Percentiles rank a stretch among this genome's conserved stretches.
These are phyloP conservation scores for Candida fluviatilis DNA, from an alignment of 805 yeast genomes.

Conservation along the genomic window DNA sequence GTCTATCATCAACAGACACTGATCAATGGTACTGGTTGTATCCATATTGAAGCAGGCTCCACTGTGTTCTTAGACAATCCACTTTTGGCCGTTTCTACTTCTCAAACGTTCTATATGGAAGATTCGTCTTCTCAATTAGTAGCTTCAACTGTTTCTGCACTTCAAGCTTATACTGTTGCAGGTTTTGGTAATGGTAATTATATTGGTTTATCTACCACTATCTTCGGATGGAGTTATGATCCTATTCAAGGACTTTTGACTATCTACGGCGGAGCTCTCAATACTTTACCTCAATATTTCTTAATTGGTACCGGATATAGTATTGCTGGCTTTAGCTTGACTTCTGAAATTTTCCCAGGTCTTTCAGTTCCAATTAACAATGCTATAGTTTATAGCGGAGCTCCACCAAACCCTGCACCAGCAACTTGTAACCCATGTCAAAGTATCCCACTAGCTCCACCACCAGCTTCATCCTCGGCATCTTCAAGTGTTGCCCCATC, in stretches of 20 bases:
- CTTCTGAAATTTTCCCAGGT: conserved; percentile 17
- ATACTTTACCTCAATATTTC: conserved; percentile 9
- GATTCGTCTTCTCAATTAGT: neutral
- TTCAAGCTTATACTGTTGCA: too few species aligned
- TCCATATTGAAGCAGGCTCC: neutral
- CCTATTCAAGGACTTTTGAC: neutral
- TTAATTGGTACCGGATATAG: conserved; percentile 22
- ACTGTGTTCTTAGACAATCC: neutral
- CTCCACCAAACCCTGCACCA: conserved; percentile 17
- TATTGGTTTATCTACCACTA: neutral
- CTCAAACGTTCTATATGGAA: neutral
- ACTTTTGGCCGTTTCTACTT: neutral
- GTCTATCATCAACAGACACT: neutral
- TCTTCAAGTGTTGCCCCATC: neutral
- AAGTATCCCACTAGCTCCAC: conserved; percentile 10
- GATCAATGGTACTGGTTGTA: neutral
- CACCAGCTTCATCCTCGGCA: neutral
- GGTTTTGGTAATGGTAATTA: neutral
- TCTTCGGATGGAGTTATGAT: neutral
- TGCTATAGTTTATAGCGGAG: conserved; percentile 14
- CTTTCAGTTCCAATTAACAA: conserved; percentile 15
- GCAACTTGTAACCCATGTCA: conserved; percentile 18
- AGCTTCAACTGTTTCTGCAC: neutral
- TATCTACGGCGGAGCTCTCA: too few species aligned
- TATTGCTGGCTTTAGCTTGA: conserved; percentile 8